phyloP scores from a whole-genome alignment of 176 grass and related monocot species.

The Leersia perrieri region DNA sequence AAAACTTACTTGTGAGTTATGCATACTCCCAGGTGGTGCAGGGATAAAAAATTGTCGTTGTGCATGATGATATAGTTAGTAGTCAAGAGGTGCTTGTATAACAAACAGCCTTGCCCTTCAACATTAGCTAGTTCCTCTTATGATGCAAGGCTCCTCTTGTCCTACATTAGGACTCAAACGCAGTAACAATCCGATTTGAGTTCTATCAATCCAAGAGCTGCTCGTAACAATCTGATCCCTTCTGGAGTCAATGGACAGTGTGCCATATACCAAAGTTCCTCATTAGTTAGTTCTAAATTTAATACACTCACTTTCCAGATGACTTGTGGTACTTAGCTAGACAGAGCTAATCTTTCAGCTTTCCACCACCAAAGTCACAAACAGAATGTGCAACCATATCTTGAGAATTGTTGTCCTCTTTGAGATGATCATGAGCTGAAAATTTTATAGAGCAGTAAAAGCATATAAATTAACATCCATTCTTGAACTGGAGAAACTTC shows the following conservation, averaged over 20 bases:
- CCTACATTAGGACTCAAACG: slow-evolving; percentile 71
- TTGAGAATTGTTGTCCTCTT: background rate
- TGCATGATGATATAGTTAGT: slow-evolving; percentile 81
- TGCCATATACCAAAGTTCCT: slow-evolving; percentile 65
- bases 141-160: slow-evolving; percentile 80
- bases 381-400: too few species aligned
- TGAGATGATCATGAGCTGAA: slow-evolving; percentile 14
- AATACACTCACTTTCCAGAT: slow-evolving; percentile 91
- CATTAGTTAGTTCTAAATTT: slow-evolving; percentile 72
- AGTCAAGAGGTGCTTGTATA: slow-evolving; percentile 83
- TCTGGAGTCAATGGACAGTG: slow-evolving; percentile 87
- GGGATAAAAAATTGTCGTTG: slow-evolving; percentile 74
- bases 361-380: too few species aligned
- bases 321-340: slow-evolving; percentile 90
- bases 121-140: slow-evolving; percentile 58
- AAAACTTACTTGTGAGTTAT: slow-evolving; percentile 76
- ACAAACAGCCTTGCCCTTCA: slow-evolving; percentile 89
- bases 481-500: slow-evolving; percentile 18
- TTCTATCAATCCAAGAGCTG: slow-evolving; percentile 74
- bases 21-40: slow-evolving; percentile 94
- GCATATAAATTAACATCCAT: background rate
- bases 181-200: too few species aligned
- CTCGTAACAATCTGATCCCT: slow-evolving; percentile 76
- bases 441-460: background rate
- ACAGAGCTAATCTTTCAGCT: too few species aligned